Evolutionary conservation across 768 basidiomycete species (phyloP), one percentile per base, ranked within the genome.

Genomic region (Cubamyces sp.): DNA sequence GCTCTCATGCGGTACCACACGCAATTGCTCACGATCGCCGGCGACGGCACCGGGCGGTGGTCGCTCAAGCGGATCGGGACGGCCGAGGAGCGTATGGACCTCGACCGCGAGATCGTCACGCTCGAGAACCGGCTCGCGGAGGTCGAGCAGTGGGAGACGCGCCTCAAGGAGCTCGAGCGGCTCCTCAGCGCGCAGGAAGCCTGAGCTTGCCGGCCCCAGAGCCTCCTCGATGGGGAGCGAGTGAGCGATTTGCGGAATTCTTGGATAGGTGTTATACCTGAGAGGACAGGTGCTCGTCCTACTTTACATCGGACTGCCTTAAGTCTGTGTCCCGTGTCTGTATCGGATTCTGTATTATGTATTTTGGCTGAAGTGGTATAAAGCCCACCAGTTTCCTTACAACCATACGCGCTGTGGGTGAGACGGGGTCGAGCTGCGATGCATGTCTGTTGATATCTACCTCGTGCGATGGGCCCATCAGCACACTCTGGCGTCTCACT

Each of bases 1-100:
- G 88, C 91, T 0, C 76, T 98, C 61, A 84, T 86, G 68, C 94
- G 91, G 71, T 96, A 97, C 71, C 96, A 98, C 74, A 91, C 86
- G 3, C 89, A 91, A 50, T 81, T 96, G 26, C 81, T 98, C 18
- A 91, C 91, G 0, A 78, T 98, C 15, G 76, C 80, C 7, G 93
- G 94, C 8, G 90, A 91, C 50, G 83, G 82, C 1, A 81, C 86
- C 0, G 88, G 87, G 1, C 74, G 79, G 56, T 94, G 92, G 91
- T 85, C 84, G 30, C 81, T 92, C 4, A 78, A 83, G 3, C 82
- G 83, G 8, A 83, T 94, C 39, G 88, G 90, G 12, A 88, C 88
- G 2, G 85, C 81, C 1, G 88, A 88, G 73, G 89, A 90, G 76
- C 80, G 84, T 16, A 79, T 90, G 82, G 88, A 85, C 57, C 80